Conservation (phyloP, 305 asterid species). For the Withania somnifera region DNA sequence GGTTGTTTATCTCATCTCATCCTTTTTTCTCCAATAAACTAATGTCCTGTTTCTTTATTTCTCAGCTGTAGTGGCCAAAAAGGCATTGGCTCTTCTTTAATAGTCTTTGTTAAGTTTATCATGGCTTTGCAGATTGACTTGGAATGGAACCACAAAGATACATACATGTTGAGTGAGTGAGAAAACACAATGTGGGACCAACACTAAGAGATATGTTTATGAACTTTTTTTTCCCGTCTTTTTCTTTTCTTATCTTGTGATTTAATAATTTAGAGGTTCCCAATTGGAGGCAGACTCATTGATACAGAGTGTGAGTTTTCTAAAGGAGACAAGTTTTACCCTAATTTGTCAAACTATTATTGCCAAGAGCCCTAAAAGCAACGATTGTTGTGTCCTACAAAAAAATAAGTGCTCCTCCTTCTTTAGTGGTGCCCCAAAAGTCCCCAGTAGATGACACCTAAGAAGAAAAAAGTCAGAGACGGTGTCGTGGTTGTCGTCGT, state of each 20-base stretch:
- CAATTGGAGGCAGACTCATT: not conserved
- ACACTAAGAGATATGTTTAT: not conserved
- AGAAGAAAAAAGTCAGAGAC: slow-evolving; percentile 8
- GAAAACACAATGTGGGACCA: slow-evolving; percentile 19
- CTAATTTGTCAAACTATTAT: slow-evolving; percentile 17
- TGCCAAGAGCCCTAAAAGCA: slow-evolving; percentile 10
- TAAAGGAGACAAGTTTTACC: slow-evolving; percentile 20
- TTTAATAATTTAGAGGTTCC: not conserved
- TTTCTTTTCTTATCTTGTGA: slow-evolving; percentile 2
- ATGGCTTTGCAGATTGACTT: not conserved
- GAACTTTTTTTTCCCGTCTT: not conserved
- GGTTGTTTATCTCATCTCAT: not conserved
- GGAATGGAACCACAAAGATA: slow-evolving; percentile 1
- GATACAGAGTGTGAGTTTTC: not conserved
- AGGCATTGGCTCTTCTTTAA: slow-evolving; percentile 1
- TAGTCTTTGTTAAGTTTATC: slow-evolving; percentile 4
- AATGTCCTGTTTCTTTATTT: not conserved
- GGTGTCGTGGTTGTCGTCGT: slow-evolving; percentile 8
- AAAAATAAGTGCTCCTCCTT: slow-evolving; percentile 13
- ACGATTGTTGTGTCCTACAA: slow-evolving; percentile 23
- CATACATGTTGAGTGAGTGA: slow-evolving; percentile 9
- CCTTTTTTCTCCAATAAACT: not conserved
- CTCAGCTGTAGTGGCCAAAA: slow-evolving; percentile 11
- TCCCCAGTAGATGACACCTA: slow-evolving; percentile 6
- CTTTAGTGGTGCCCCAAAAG: slow-evolving; percentile 8